Base-by-base conservation (phyloP, 2,329 filamentous ascomycete species). In the Diaporthe vaccinii region DNA sequence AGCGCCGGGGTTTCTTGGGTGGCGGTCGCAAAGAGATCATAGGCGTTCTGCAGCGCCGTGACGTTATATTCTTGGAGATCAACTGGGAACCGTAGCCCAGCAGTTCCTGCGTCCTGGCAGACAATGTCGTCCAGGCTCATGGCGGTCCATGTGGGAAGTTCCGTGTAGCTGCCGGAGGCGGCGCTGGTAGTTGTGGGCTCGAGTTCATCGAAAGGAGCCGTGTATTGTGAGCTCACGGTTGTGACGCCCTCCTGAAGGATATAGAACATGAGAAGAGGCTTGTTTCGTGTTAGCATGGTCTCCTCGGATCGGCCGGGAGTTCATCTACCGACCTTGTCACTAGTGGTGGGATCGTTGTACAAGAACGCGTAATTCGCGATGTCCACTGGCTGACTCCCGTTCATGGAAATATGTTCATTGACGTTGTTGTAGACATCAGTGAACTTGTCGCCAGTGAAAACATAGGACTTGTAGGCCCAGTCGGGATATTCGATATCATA, bases 371-470 rank as follows among this genome's bases (percentile, higher is more conserved):
- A 72, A 67, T 67, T 51, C 2, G 28, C 44, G 15, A 72, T 6
- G 20, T 72, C 55, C 31, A 79, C 77, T 22, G 85, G 83, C 79
- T 87, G 86, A 5, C 82, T 85, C 14, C 84, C 86, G 68, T 85
- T 82, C 53, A 84, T 83, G 8, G 87, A 79, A 3, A 88, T 80
- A 46, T 87, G 76, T 8, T 87, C 78, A 70, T 90, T 90, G 39
- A 7, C 62, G 4, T 67, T 67, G 28, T 67, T 51, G 28, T 51
- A 67, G 28, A 67, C 62, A 25, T 80, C 81, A 76, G 88, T 87
- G 10, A 90, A 84, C 73, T 89, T 85, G 44, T 89, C 86, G 0
- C 87, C 85, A 6, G 82, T 84, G 76, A 87, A 89, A 31, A 84
- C 82, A 46, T 89, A 81, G 0, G 82, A 86, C 74, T 85, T 82